phyloP scores from a whole-genome alignment of 164 flowering plant species.

The Kalanchoe fedtschenkoi region DNA sequence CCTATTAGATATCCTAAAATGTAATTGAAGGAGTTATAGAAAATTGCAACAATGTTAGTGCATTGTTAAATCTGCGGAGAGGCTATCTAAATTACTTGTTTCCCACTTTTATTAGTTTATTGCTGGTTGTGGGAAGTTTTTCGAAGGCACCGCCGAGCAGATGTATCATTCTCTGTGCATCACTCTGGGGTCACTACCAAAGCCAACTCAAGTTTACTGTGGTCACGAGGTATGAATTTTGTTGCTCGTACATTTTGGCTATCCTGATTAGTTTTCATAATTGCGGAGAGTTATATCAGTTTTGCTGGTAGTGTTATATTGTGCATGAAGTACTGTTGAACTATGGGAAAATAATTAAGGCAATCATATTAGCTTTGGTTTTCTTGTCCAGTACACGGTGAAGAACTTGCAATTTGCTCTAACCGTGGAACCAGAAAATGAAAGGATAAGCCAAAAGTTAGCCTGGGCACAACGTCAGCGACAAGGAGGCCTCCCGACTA shows the following conservation, averaged over 20 bases:
- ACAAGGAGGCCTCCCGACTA: slow-evolving; percentile 54
- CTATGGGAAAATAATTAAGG: background rate
- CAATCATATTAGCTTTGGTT: background rate
- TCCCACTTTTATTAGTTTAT: slow-evolving; percentile 40
- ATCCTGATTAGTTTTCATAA: background rate
- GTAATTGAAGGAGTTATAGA: too few species aligned
- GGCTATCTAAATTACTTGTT: background rate
- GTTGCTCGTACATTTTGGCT: background rate
- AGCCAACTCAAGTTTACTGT: slow-evolving; percentile 83
- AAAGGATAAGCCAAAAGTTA: slow-evolving; percentile 48
- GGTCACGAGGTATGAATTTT: slow-evolving; percentile 82
- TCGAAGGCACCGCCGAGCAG: slow-evolving; percentile 93
- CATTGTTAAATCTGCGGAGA: background rate
- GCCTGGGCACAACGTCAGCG: slow-evolving; percentile 74
- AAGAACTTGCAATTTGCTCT: slow-evolving; percentile 90
- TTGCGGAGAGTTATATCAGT: too few species aligned
- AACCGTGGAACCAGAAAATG: slow-evolving; percentile 78
- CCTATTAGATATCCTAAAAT: too few species aligned
- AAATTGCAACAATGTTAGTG: background rate
- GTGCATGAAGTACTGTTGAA: background rate
- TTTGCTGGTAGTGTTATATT: background rate
- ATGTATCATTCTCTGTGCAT: slow-evolving; percentile 89
- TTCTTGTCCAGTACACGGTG: slow-evolving; percentile 65
- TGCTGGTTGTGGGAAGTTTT: slow-evolving; percentile 93
- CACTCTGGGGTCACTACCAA: slow-evolving; percentile 78